Percentiles rank a stretch among this genome's conserved stretches.
phyloP scores from a whole-genome alignment of 306 rosid genomes.

The Argentina anserina region DNA sequence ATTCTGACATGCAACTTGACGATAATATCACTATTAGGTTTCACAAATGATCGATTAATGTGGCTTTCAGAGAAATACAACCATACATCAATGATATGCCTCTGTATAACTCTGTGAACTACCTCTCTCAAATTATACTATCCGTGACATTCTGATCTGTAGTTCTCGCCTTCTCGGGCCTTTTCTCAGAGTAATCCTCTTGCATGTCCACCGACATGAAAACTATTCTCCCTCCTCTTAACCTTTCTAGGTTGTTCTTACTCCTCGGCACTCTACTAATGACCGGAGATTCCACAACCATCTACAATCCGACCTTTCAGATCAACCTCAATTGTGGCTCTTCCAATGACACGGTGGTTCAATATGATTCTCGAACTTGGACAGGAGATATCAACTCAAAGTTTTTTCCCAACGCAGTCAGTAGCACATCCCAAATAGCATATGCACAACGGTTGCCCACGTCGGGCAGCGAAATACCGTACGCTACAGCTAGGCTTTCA shows the following conservation, averaged over 20 bases:
- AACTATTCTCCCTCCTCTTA: rapidly evolving
- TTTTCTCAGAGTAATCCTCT: too few species aligned
- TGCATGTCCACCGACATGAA: too few species aligned
- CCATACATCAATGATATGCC: too few species aligned
- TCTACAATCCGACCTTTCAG: too few species aligned
- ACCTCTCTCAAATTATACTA: too few species aligned
- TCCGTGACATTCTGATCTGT: too few species aligned
- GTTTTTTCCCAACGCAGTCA: neutral
- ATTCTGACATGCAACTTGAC: too few species aligned
- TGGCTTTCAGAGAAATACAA: too few species aligned
- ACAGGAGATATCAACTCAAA: constrained; percentile 1
- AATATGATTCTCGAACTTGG: neutral
- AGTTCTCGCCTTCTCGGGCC: too few species aligned
- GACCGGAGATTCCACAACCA: neutral
- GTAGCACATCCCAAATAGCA: neutral
- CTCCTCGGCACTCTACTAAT: neutral
- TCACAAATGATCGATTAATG: too few species aligned
- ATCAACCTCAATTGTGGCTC: constrained; percentile 16
- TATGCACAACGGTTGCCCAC: neutral
- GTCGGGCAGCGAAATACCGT: neutral
- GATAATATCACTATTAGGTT: too few species aligned
- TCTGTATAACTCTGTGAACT: too few species aligned
- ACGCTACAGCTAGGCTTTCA: neutral
- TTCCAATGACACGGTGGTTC: neutral
- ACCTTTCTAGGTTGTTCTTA: neutral